phyloP scores from a whole-genome alignment of 176 grass and related monocot species.

The Rhynchospora tenuis region DNA sequence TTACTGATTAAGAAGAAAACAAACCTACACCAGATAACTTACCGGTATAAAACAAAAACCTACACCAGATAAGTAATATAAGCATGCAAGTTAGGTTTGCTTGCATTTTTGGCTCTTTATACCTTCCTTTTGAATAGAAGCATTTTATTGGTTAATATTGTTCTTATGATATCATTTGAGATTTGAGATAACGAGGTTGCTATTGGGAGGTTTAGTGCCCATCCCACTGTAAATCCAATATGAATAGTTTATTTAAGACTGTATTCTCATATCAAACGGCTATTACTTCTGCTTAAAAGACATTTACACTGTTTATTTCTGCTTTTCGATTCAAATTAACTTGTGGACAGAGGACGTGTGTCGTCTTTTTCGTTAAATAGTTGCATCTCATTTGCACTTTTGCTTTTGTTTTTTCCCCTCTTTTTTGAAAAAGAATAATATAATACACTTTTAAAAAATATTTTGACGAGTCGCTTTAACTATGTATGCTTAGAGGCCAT shows the following conservation, averaged over 20 bases:
- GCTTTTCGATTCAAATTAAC: neutral
- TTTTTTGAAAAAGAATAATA: too few species aligned
- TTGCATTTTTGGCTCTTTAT: neutral
- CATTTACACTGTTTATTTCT: neutral
- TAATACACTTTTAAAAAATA: too few species aligned
- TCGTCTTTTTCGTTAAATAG: too few species aligned
- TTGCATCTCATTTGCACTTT: too few species aligned
- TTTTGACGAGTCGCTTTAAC: too few species aligned
- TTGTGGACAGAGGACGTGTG: too few species aligned
- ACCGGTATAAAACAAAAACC: neutral
- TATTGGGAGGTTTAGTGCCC: neutral
- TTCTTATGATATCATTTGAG: neutral
- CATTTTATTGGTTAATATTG: conserved; percentile 11
- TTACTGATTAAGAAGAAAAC: neutral
- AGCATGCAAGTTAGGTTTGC: conserved; percentile 10
- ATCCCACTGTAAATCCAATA: conserved; percentile 18
- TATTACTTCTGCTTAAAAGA: neutral
- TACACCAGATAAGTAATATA: conserved; percentile 3
- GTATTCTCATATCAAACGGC: neutral
- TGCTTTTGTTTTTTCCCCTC: too few species aligned
- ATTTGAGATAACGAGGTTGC: neutral
- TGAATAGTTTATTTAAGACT: neutral
- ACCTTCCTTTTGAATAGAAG: neutral
- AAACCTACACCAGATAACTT: neutral
- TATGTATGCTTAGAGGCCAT: too few species aligned